Percentiles rank a stretch among this genome's conserved stretches.
phyloP scores from a whole-genome alignment of 441 rosid genomes.

The Manihot esculenta region DNA sequence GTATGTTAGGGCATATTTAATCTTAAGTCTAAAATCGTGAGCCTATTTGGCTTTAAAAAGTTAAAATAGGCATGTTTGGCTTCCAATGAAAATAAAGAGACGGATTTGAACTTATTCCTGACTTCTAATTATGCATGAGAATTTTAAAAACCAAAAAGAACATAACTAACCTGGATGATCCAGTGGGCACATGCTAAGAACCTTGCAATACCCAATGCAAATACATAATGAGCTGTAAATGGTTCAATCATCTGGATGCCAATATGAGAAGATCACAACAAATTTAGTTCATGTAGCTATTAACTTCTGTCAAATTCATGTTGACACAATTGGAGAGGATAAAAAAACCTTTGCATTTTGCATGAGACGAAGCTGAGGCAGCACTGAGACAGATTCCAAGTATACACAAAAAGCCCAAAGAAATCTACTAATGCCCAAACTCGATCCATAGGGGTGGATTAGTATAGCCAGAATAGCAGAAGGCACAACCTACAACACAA shows the following conservation, averaged over 20 bases:
- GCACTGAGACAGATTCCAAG: conserved; percentile 68
- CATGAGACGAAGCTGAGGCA: conserved; percentile 88
- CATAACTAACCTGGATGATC: conserved; percentile 56
- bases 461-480: conserved; percentile 48
- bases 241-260: conserved; percentile 73
- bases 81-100: no score
- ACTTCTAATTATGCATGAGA: no score
- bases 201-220: conserved; percentile 73
- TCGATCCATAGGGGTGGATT: conserved; percentile 38
- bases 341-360: conserved; percentile 71
- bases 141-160: no score
- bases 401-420: conserved; percentile 69
- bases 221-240: conserved; percentile 78
- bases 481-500: conserved; percentile 51
- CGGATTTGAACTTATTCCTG: no score
- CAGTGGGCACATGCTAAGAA: conserved; percentile 75
- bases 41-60: no score
- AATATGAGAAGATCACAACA: background rate
- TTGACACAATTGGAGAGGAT: background rate
- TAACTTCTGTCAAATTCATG: background rate
- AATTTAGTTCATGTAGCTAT: background rate
- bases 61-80: no score
- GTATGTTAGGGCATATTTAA: no score
- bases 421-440: conserved; percentile 21
- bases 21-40: no score